Evolutionary conservation across 805 yeast species (phyloP), one percentile per base, ranked within the genome.

Genomic region (Candida tammaniensis): DNA sequence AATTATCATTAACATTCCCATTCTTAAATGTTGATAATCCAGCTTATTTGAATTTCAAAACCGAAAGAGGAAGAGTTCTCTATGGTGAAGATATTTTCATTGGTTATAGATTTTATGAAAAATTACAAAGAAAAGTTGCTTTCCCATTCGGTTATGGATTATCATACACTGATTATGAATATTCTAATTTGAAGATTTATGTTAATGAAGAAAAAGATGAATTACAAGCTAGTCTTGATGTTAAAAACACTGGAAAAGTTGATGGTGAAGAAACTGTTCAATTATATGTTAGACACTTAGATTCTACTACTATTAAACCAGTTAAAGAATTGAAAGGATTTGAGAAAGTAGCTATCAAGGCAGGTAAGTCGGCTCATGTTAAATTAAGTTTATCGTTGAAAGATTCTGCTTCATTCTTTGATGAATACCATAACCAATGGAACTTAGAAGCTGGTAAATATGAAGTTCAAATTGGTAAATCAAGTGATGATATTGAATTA

Each of bases 141-240:
- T 79, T 72, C 64, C 79, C 83, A 28, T 80, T 79, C 54, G 85
- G 85, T 9, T 66, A 57, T 46, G 85, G 85, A 32, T 64, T 78
- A 39, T 77, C 84, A 3, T 80, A 78, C 57, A 69, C 83, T 11
- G 44, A 61, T 0, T 80, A 75, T 44, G 59, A 54, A 24, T 52
- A 72, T 38, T 50, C 58, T 5, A 55, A 70, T 35, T 55, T 74
- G 51, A 39, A 43, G 22, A 64, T 67, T 7, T 17, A 27, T 4
- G 36, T 40, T 27, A 41, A 43, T 26, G 47, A 43, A 33, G 50
- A 43, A 16, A 55, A 52, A 11, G 67, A 54, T 12, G 52, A 57
- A 24, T 33, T 59, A 13, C 53, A 44, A 4, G 69, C 62, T 4
- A 39, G 62, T 9, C 66, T 72, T 25, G 48, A 52, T n/a, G 71